Evolutionary conservation across 139 green algal genomes (phyloP), one percentile per base, ranked within the genome.

Genomic region (Gonium pectorale): DNA sequence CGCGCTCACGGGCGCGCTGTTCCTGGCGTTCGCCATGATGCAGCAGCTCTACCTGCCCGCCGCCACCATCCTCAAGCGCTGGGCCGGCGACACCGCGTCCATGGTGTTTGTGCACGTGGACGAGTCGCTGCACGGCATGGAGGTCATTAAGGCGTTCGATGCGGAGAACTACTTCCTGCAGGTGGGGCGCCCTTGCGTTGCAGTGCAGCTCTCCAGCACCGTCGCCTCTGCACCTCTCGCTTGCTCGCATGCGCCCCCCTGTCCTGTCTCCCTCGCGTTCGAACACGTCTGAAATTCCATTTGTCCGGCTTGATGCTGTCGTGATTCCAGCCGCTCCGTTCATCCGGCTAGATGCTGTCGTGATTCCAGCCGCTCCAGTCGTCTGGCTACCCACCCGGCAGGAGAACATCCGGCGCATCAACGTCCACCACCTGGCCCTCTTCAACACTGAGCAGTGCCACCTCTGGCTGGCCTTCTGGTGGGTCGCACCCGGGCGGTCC

Each of bases 381-480:
- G n/a, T n/a, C n/a, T n/a, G n/a, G n/a, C n/a, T n/a, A n/a, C n/a
- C n/a, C n/a, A n/a, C n/a, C n/a, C n/a, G n/a, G n/a, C 70, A 87
- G 85, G 85, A 89, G 85, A 89, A 87, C 86, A 79, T 83, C 26
- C 67, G 83, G 33, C 86, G 81, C 38, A 86, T 94, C 51, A 92
- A 95, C 72, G 35, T 56, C 41, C 81, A 93, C 79, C 89, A 94
- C 86, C 85, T 91, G 67, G 87, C 92, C 2, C 80, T 94, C 35
- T 95, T 95, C 77, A 92, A 92, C 73, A 92, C 89, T 0, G 92
- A 95, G 84, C 86, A 90, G 66, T 89, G 88, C 86, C 91, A 95
- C 89, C 67, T 95, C 37, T 95, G 90, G 90, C 88, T 95, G 40
- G 91, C 92, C 40, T 95, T 95, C 84, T 92, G 89, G 90, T 81